These are phyloP conservation scores for Chrysoporthe puriensis DNA, from an alignment of 2,329 filamentous ascomycete species.

Conservation along the genomic window DNA sequence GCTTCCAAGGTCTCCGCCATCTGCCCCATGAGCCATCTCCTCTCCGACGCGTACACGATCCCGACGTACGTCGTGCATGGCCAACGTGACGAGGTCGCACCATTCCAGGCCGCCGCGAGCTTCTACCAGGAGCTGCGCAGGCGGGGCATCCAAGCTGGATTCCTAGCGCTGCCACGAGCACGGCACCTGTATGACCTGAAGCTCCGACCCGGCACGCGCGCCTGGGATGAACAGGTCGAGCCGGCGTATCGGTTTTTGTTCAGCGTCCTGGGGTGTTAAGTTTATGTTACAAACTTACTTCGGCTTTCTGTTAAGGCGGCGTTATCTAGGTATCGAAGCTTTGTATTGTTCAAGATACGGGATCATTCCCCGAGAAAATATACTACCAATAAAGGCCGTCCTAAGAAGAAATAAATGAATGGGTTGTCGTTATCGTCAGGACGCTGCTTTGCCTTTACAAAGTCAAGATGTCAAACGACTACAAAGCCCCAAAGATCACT, in stretches of 20 bases:
- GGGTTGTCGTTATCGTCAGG: too few species aligned
- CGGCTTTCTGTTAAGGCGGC: too few species aligned
- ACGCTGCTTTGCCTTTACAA: too few species aligned
- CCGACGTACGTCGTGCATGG: constrained; percentile 39
- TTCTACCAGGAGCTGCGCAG: not conserved
- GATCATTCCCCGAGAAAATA: too few species aligned
- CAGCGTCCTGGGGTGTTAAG: too few species aligned
- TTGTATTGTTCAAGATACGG: too few species aligned
- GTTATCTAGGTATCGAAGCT: too few species aligned
- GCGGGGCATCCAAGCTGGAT: not conserved
- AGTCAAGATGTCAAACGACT: too few species aligned
- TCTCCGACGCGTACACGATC: constrained; percentile 30
- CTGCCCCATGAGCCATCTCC: not conserved
- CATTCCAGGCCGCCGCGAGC: not conserved
- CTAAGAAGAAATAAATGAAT: too few species aligned
- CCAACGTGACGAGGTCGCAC: constrained; percentile 34
- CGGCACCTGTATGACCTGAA: not conserved
- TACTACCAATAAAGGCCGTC: too few species aligned
- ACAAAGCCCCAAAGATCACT: too few species aligned
- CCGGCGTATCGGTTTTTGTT: not conserved
- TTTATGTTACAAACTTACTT: too few species aligned
- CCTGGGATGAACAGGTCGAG: not conserved
- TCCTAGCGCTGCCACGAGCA: not conserved
- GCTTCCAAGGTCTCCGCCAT: not conserved
- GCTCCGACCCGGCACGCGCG: not conserved